Conservation (phyloP, 2,329 filamentous ascomycete species). For the Cordyceps sp. region DNA sequence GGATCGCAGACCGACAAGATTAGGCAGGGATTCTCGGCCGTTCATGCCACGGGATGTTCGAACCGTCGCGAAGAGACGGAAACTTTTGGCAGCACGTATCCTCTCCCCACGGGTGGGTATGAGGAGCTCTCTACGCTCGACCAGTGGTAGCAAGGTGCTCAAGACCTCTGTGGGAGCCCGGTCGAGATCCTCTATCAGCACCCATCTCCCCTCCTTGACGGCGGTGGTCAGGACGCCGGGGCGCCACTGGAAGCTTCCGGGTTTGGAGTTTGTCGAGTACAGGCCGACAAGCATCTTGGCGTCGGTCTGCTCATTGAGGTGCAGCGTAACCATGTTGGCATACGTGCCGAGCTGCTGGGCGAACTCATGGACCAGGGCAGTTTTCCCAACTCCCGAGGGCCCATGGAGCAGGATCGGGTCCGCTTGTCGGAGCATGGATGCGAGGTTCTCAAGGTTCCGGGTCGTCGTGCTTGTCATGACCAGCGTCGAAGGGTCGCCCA, state of each 20-base stretch:
- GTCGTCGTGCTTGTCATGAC: slow-evolving; percentile 59
- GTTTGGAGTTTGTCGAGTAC: slow-evolving; percentile 76
- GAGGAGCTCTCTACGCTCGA: slow-evolving; percentile 79
- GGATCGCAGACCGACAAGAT: slow-evolving; percentile 67
- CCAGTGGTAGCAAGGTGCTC: slow-evolving; percentile 78
- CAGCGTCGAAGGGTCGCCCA: slow-evolving; percentile 30
- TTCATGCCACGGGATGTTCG: slow-evolving; percentile 56
- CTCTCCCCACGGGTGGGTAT: slow-evolving; percentile 81
- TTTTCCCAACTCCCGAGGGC: slow-evolving; percentile 78
- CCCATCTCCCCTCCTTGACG: slow-evolving; percentile 86
- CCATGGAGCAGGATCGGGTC: slow-evolving; percentile 71
- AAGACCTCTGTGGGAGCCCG: slow-evolving; percentile 89
- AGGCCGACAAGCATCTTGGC: slow-evolving; percentile 91
- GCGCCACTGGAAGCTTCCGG: slow-evolving; percentile 83
- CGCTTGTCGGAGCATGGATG: slow-evolving; percentile 45
- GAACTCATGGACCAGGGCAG: slow-evolving; percentile 66
- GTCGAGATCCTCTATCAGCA: slow-evolving; percentile 92
- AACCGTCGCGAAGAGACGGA: slow-evolving; percentile 83
- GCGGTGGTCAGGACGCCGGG: slow-evolving; percentile 87
- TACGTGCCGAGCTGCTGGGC: slow-evolving; percentile 67
- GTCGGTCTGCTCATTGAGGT: slow-evolving; percentile 96
- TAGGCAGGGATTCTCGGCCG: slow-evolving; percentile 50
- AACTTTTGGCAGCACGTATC: slow-evolving; percentile 67
- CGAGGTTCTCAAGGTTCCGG: slow-evolving; percentile 54
- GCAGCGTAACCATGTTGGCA: slow-evolving; percentile 75